Conservation (phyloP, 176 grass and related monocot genomes). For the Saccharum officinarum region DNA sequence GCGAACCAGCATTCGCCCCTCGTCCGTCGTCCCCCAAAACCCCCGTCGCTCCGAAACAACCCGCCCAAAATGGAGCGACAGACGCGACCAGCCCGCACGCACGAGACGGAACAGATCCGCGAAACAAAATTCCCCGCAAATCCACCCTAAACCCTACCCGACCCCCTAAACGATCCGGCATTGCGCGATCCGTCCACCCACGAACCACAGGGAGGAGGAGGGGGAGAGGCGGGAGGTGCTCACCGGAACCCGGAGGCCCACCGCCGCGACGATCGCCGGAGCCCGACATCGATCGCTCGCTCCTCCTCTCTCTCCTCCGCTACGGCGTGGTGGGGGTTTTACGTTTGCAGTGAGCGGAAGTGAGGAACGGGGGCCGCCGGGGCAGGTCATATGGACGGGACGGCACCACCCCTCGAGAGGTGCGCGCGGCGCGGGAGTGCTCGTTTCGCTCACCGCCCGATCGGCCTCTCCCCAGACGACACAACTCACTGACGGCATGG, state of each 20-base stretch:
- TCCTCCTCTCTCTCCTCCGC: neutral
- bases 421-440: neutral
- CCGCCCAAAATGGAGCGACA: neutral
- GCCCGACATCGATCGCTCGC: slow-evolving; percentile 14
- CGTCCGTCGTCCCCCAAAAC: neutral
- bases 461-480: neutral
- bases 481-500: neutral
- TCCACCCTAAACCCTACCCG: slow-evolving; percentile 10
- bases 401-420: neutral
- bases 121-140: neutral
- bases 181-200: slow-evolving; percentile 6
- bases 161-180: neutral
- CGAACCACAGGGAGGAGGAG: neutral
- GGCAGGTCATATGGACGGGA: neutral
- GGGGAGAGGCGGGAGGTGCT: neutral
- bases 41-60: neutral
- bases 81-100: neutral
- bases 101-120: neutral
- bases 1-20: slow-evolving; percentile 17
- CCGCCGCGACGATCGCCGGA: slow-evolving; percentile 36
- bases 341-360: neutral
- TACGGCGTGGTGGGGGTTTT: neutral
- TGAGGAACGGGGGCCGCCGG: neutral
- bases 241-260: slow-evolving; percentile 21
- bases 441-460: neutral